Evolutionary conservation across 2,329 filamentous ascomycete species (phyloP), one percentile per base, ranked within the genome.

Genomic region (Calonectria henricotiae): DNA sequence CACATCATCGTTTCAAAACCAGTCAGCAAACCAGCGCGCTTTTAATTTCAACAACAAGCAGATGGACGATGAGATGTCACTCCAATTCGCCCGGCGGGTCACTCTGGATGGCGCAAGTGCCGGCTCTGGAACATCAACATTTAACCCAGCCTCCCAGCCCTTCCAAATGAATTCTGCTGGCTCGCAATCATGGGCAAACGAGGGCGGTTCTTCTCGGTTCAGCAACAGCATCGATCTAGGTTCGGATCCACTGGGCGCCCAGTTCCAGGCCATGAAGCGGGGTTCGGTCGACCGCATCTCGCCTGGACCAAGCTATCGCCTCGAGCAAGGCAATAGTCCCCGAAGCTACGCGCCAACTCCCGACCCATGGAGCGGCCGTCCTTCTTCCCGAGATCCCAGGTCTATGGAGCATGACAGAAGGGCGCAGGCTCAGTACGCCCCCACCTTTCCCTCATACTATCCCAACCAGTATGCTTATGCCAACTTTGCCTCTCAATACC

Each of bases 151-250:
- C 13, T 75, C 78, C 2, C 83, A 83, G 62, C 79, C 82, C 6
- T 87, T 87, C 74, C 85, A 86, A 71, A 79, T 85, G 71, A 87
- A 88, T 71, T 84, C 86, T 1, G 84, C 86, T 1, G 82, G 79
- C 8, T 85, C 85, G 5, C 84, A 86, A 71, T 72, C 85, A 3
- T 89, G 87, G 86, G 79, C 79, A 60, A 78, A 79, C 8, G 82
- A 85, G 15, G 62, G 51, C 15, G 54, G 55, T 41, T 63, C 67
- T 12, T 73, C 78, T 20, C 75, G 80, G 17, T 75, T 74, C 54
- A 79, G 72, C 27, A 74, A 74, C 46, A 79, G 77, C 54, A 71
- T 80, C 41, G 82, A 84, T 20, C 41, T 79, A 35, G 81, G 80
- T 54, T 47, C 77, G 15, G 84, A 85, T 8, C 54, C 74, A 17